Conservation (phyloP, 768 basidiomycete species). For the Leccinum subtestaceum region DNA sequence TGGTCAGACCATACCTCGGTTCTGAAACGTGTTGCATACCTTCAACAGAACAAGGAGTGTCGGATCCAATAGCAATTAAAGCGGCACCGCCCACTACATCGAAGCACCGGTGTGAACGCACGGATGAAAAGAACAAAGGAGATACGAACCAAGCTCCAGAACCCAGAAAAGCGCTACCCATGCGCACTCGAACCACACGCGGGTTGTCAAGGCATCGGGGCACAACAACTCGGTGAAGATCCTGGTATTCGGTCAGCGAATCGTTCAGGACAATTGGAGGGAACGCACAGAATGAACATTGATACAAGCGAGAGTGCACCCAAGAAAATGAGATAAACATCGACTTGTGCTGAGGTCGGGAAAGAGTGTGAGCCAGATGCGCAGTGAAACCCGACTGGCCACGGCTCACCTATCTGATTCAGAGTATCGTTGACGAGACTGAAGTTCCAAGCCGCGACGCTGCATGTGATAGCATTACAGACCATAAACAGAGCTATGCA, state of each 20-base stretch:
- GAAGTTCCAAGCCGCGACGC: conserved; percentile 68
- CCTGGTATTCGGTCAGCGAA: conserved; percentile 28
- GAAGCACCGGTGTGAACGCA: conserved; percentile 3
- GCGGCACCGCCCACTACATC: conserved; percentile 51
- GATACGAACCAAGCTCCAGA: conserved; percentile 55
- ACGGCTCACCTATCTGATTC: conserved; percentile 38
- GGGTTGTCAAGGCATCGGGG: conserved; percentile 48
- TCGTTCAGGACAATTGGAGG: neutral
- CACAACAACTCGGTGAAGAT: conserved; percentile 58
- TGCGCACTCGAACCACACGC: conserved; percentile 69
- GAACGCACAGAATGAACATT: conserved; percentile 57
- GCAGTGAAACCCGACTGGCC: neutral
- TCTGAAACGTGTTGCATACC: conserved; percentile 22
- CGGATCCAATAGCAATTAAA: conserved; percentile 40
- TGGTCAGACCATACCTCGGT: conserved; percentile 2
- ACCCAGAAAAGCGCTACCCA: conserved; percentile 60
- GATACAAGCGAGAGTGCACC: conserved; percentile 56
- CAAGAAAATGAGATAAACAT: conserved; percentile 57
- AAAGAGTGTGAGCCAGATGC: conserved; percentile 10
- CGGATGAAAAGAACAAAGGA: neutral
- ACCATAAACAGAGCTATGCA: conserved; percentile 54
- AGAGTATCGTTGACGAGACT: conserved; percentile 40
- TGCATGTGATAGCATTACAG: conserved; percentile 64
- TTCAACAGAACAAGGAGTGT: conserved; percentile 33
- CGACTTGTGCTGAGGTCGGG: conserved; percentile 42